Evolutionary conservation across 139 green algal genomes (phyloP).

Genomic region (Chlorella sorokiniana): DNA sequence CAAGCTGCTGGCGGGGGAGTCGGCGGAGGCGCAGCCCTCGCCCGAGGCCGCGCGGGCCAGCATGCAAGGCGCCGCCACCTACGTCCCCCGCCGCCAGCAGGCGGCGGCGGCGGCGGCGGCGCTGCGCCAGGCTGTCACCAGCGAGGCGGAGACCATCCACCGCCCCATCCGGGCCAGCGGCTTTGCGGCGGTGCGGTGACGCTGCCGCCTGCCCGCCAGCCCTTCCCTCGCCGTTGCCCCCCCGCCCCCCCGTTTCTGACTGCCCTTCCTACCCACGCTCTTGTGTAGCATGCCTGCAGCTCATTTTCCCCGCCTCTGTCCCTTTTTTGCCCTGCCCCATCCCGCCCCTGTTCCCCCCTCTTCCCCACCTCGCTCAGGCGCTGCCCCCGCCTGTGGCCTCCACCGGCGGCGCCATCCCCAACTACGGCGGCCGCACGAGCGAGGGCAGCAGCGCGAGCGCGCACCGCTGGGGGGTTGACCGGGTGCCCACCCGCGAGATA

Average conservation of each 20-base stretch:
- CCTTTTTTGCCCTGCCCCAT: too few species aligned
- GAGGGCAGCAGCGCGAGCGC: constrained; percentile 17
- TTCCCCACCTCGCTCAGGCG: background rate
- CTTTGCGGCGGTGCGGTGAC: background rate
- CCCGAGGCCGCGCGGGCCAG: background rate
- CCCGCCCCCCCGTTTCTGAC: background rate
- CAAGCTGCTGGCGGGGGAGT: too few species aligned
- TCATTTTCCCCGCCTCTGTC: too few species aligned
- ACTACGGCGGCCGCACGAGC: constrained; percentile 43
- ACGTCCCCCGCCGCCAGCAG: constrained; percentile 23
- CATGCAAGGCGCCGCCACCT: background rate
- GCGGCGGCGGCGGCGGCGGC: background rate
- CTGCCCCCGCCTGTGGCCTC: background rate
- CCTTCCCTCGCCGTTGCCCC: background rate
- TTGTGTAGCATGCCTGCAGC: too few species aligned
- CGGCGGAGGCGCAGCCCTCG: too few species aligned
- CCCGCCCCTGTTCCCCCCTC: background rate
- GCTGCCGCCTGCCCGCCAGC: background rate
- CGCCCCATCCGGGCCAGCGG: background rate
- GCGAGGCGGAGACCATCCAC: constrained; percentile 28
- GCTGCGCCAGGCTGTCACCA: background rate
- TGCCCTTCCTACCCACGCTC: background rate
- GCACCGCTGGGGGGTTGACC: constrained; percentile 37
- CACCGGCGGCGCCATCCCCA: constrained; percentile 32
- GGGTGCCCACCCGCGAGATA: constrained; percentile 72